Base-by-base conservation (phyloP, 805 yeast genomes). In the Kazachstania bromeliacearum region DNA sequence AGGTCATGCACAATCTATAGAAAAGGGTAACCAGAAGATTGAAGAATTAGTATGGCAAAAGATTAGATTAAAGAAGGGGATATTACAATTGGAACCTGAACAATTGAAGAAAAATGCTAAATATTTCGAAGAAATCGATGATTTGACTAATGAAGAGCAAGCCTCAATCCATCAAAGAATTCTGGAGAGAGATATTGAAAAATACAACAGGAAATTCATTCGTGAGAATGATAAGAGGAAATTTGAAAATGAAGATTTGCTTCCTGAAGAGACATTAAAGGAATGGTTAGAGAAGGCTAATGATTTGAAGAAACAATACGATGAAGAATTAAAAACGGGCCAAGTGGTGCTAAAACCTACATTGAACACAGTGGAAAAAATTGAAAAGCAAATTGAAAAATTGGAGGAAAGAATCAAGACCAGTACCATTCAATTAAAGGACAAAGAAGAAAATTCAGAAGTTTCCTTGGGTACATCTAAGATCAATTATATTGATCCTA, bases 391-490 rank as follows among this genome's bases (percentile, higher is more conserved):
- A 59, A 67, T 85, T 18, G 84, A 77, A 37, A 78, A 75, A 44
- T 55, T 84, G 6, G 89, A 83, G 34, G 73, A 72, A 39, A 69
- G 96, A 46, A 80, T 85, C 30, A 56, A 67, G 34, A 80, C 74
- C 41, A 77, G 84, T 2, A 63, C 73, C 7, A 65, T 85, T 42
- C 94, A 83, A 55, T 68, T 85, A 55, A 80, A 85, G 58, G 96
- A 88, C 56, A 87, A 84, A 59, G 95, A 89, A 56, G 96, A 87
- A 55, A 88, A 88, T 56, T 84, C 95, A 0, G 84, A 84, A 46
- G 96, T 89, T 19, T 88, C 96, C 0, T 66, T 89, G 46, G 87
- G 95, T 32, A 89, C 97, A 0, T 84, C 95, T 18, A 89, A 89
- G 65, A 76, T 84, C 70, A 89, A 89, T 60, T 89, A 89, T 66